Evolutionary conservation across 2,329 filamentous ascomycete genomes (phyloP).

Genomic region (Aspergillus sp.): DNA sequence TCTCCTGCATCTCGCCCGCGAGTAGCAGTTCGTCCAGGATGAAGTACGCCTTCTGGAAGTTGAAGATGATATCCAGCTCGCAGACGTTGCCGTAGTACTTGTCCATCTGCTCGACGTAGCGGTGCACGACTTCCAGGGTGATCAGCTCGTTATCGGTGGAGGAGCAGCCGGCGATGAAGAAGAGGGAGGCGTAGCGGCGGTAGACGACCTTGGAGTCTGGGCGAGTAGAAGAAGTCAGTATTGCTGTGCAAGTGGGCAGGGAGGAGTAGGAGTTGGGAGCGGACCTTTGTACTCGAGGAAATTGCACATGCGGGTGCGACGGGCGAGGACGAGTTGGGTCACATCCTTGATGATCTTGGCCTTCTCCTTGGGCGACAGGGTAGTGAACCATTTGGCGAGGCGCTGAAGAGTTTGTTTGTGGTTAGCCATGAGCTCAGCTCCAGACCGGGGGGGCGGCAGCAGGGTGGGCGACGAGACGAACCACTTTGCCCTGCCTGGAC

Average conservation of each 20-base stretch:
- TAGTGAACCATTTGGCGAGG: slow-evolving; percentile 98
- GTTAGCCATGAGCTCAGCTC: slow-evolving; percentile 10
- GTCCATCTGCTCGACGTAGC: slow-evolving; percentile 99
- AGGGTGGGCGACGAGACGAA: slow-evolving; percentile 48
- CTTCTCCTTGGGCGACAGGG: slow-evolving; percentile 93
- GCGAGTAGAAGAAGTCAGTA: slow-evolving; percentile 7
- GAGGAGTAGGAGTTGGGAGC: slow-evolving; percentile 4
- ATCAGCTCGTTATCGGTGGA: slow-evolving; percentile 98
- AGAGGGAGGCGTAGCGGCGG: slow-evolving; percentile 94
- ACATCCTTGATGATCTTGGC: slow-evolving; percentile 99
- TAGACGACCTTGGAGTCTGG: slow-evolving; percentile 97
- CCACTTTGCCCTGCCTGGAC: slow-evolving; percentile 97
- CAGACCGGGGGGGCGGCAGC: slow-evolving; percentile 15
- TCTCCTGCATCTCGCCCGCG: slow-evolving; percentile 95
- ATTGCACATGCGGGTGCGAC: slow-evolving; percentile 98
- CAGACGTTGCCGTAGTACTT: slow-evolving; percentile 99
- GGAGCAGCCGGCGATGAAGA: slow-evolving; percentile 96
- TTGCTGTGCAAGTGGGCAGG: slow-evolving; percentile 2
- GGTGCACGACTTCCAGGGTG: slow-evolving; percentile 95
- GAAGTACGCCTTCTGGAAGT: slow-evolving; percentile 99
- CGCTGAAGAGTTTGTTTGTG: slow-evolving; percentile 51
- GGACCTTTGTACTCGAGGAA: slow-evolving; percentile 98
- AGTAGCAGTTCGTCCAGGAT: slow-evolving; percentile 94
- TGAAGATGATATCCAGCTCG: slow-evolving; percentile 99
- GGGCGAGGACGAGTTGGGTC: slow-evolving; percentile 88